Evolutionary conservation across 2,329 filamentous ascomycete genomes (phyloP), one percentile per base, ranked within the genome.

Genomic region (Claviceps maximensis): DNA sequence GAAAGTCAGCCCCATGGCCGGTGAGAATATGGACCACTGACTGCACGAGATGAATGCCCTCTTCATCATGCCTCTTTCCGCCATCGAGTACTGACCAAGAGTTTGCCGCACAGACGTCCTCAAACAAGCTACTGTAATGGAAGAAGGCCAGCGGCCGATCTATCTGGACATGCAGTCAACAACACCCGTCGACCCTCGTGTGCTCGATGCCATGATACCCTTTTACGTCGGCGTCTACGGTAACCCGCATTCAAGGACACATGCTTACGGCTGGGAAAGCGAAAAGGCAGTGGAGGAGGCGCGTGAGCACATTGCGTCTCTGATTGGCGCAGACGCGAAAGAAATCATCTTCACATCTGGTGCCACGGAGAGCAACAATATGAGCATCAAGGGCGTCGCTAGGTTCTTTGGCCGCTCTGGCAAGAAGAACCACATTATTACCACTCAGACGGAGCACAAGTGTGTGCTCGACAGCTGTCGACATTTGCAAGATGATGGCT

Each of bases 341-440:
- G 93, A 98, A 68, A 97, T 98, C 59, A 94, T 98, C 62, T 97
- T 98, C 72, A 98, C 93, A 7, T 96, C 90, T 63, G 93, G 93
- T 53, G 93, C 93, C 17, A 98, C 93, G 0, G 93, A 98, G 74
- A 96, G 89, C 67, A 98, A 98, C 72, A 98, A 98, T 65, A 98
- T 98, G 93, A 95, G 89, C 70, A 89, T 98, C 74, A 98, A 98
- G 74, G 93, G 93, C 58, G 91, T 98, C 9, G 90, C 93, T 21
- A 80, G 91, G 58, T 98, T 98, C 73, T 96, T 96, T 67, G 89
- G 89, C 59, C 82, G 88, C 54, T 83, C 82, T 2, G 90, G 89
- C 62, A 96, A 96, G 81, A 97, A 97, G 82, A 95, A 87, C 73
- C 93, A 98, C 70, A 91, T 98, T 64, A 89, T 98, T 69, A 98